Conservation (phyloP, 345 rosid species). For the Eucalyptus curtisii region DNA sequence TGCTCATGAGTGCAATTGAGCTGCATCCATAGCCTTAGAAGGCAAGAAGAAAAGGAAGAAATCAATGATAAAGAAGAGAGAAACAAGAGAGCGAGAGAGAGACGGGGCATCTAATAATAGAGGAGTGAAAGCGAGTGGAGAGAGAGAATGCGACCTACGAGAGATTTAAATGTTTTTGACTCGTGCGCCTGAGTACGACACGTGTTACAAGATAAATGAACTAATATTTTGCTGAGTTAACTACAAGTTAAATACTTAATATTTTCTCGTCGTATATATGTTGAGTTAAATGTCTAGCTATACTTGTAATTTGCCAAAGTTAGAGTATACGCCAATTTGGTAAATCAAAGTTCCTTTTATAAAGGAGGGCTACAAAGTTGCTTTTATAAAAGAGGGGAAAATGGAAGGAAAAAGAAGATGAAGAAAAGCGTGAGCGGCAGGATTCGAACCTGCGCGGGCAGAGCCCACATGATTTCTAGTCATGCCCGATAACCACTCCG, state of each 20-base stretch:
- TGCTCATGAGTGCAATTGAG: too few relatives aligned
- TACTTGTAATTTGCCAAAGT: not conserved
- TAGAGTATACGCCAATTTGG: not conserved
- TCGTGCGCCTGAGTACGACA: fast-evolving
- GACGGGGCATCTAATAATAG: fast-evolving
- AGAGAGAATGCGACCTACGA: too few relatives aligned
- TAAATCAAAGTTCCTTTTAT: not conserved
- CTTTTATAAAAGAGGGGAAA: not conserved
- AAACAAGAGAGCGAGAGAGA: too few relatives aligned
- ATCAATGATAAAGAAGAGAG: too few relatives aligned
- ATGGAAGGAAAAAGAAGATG: not conserved
- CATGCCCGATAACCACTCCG: conserved; percentile 99
- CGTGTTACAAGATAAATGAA: not conserved
- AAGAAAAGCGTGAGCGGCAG: conserved; percentile 35
- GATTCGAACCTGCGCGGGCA: conserved; percentile 94
- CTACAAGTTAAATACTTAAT: too few relatives aligned
- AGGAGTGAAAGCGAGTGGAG: not conserved
- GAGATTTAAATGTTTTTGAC: not conserved
- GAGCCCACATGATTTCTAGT: conserved; percentile 96
- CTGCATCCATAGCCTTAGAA: too few relatives aligned
- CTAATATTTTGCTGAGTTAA: not conserved
- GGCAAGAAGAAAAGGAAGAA: too few relatives aligned
- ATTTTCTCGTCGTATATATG: too few relatives aligned
- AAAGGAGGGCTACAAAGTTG: not conserved
- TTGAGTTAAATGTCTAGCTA: not conserved